Evolutionary conservation across 371 early-diverging fungal genomes (phyloP).

Genomic region (Nosema muscidifuracis): DNA sequence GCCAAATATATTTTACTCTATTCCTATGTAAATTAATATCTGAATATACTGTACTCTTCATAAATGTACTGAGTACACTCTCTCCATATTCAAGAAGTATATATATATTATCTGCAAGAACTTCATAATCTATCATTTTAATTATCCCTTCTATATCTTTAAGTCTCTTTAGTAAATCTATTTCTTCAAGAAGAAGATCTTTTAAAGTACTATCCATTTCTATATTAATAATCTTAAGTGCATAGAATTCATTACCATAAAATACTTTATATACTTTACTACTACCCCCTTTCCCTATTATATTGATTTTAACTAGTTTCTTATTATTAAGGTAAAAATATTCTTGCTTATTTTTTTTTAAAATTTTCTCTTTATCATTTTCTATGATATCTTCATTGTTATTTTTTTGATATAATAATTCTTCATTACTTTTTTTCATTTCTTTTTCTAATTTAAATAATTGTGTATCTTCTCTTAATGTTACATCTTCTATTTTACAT

Average conservation of each 20-base stretch:
- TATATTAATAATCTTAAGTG: slow-evolving; percentile 75
- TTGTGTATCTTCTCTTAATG: neutral
- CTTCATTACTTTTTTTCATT: too few species aligned
- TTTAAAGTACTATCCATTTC: slow-evolving; percentile 65
- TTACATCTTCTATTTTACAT: slow-evolving; percentile 1
- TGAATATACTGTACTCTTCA: slow-evolving; percentile 64
- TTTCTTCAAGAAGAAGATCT: slow-evolving; percentile 73
- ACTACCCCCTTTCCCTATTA: slow-evolving; percentile 76
- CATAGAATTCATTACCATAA: slow-evolving; percentile 68
- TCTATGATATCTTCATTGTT: neutral
- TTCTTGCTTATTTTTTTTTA: slow-evolving; percentile 8
- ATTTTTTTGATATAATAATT: neutral
- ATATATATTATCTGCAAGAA: slow-evolving; percentile 65
- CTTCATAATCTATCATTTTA: slow-evolving; percentile 70
- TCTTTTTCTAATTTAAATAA: neutral
- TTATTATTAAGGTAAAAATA: slow-evolving; percentile 30
- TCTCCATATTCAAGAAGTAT: slow-evolving; percentile 83
- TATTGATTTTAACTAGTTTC: slow-evolving; percentile 43
- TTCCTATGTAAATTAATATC: slow-evolving; percentile 13
- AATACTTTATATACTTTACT: slow-evolving; percentile 79
- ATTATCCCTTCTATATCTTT: slow-evolving; percentile 65
- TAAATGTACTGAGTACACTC: slow-evolving; percentile 67
- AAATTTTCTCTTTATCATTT: too few species aligned
- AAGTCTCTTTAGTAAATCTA: slow-evolving; percentile 69
- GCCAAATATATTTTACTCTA: slow-evolving; percentile 39